Percentiles rank a stretch among this genome's conserved stretches.
These are phyloP conservation scores for Starmera amethionina DNA, from an alignment of 805 yeast genomes.

Conservation along the genomic window DNA sequence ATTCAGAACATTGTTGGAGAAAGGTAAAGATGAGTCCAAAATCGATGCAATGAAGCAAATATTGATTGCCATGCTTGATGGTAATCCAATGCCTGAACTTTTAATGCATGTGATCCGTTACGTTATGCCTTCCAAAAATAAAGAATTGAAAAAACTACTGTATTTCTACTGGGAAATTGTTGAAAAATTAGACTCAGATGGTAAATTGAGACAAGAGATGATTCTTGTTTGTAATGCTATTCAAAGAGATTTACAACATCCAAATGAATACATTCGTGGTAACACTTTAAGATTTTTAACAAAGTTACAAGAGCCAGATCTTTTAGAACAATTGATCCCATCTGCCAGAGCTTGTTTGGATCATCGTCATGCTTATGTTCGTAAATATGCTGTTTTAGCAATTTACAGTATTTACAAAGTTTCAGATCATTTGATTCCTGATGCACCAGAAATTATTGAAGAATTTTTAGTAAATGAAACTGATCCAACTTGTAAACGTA, in stretches of 20 bases:
- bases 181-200: slow-evolving; percentile 79
- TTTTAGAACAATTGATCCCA: slow-evolving; percentile 91
- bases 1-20: slow-evolving; percentile 70
- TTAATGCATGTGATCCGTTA: slow-evolving; percentile 96
- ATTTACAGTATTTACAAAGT: slow-evolving; percentile 73
- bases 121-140: slow-evolving; percentile 91
- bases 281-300: slow-evolving; percentile 86
- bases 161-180: slow-evolving; percentile 98
- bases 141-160: slow-evolving; percentile 82
- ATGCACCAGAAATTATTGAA: slow-evolving; percentile 79
- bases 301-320: slow-evolving; percentile 85
- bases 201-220: slow-evolving; percentile 96
- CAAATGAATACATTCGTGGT: slow-evolving; percentile 95
- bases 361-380: slow-evolving; percentile 95
- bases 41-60: slow-evolving; percentile 85
- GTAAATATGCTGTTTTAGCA: slow-evolving; percentile 94
- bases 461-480: slow-evolving; percentile 71
- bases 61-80: slow-evolving; percentile 78
- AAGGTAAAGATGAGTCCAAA: slow-evolving; percentile 81
- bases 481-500: slow-evolving; percentile 90
- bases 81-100: slow-evolving; percentile 85
- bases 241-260: slow-evolving; percentile 95
- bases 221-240: slow-evolving; percentile 96
- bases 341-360: slow-evolving; percentile 84
- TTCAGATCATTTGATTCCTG: slow-evolving; percentile 84